phyloP scores from a whole-genome alignment of 805 yeast genomes.

The Hanseniaspora hatyaiensis region DNA sequence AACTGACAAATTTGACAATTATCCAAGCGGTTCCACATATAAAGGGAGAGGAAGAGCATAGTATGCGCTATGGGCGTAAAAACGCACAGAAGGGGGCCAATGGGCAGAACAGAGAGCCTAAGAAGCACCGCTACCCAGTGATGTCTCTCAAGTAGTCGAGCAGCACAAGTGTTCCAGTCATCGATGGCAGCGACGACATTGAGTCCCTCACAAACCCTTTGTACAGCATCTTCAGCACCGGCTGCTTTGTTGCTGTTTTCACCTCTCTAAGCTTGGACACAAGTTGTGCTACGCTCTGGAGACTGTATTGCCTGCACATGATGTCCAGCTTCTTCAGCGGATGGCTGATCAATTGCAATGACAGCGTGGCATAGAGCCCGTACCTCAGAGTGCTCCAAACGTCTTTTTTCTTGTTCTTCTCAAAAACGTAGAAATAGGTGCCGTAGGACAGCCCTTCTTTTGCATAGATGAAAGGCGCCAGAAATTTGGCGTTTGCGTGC shows the following conservation, averaged over 20 bases:
- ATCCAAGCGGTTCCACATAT: too few species aligned
- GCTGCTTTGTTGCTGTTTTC: conserved; percentile 17
- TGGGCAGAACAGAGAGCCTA: too few species aligned
- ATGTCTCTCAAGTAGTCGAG: conserved; percentile 65
- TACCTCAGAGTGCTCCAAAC: conserved; percentile 53
- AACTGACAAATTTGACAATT: too few species aligned
- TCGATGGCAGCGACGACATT: conserved; percentile 69
- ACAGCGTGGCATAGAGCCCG: conserved; percentile 76
- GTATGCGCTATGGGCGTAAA: too few species aligned
- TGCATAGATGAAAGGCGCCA: conserved; percentile 20
- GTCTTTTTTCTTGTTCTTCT: conserved; percentile 35
- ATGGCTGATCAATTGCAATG: conserved; percentile 66
- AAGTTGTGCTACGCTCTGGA: conserved; percentile 47
- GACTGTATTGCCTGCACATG: conserved; percentile 31
- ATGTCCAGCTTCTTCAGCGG: conserved; percentile 76
- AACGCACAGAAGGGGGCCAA: too few species aligned
- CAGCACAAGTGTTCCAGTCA: conserved; percentile 73
- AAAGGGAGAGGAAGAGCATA: too few species aligned
- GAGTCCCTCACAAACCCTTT: conserved; percentile 69
- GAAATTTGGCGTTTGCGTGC: background rate
- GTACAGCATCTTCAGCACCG: conserved; percentile 46
- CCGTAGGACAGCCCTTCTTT: conserved; percentile 34
- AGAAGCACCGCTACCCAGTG: conserved; percentile 20
- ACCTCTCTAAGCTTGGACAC: conserved; percentile 16
- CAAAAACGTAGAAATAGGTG: conserved; percentile 1